Base-by-base conservation (phyloP, 176 grass and related monocot species). In the Chloris gayana region DNA sequence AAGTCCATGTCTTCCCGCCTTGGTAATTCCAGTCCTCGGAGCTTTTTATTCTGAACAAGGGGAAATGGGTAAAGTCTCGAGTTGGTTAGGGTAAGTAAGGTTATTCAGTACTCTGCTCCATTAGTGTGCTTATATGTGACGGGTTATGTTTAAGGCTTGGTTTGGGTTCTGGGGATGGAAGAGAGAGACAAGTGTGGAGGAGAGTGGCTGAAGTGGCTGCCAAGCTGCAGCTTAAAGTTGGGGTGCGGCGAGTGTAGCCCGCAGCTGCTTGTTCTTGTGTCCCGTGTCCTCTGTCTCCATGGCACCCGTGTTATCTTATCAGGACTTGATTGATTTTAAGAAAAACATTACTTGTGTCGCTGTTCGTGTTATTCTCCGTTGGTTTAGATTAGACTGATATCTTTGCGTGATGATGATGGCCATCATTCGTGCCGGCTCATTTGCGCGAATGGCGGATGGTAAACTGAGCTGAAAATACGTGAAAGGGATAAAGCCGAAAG, bases 131-230 rank as follows among this genome's bases (percentile, higher is more conserved):
- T 70, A n/a, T 25, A 1, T 54, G 9, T 47, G 64, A 69, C 53
- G 53, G 69, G 67, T 76, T 68, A 0, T 77, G 73, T 69, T 67
- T 17, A 80, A 80, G 76, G 29, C 54, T 67, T 45, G 69, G 34
- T 53, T 46, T 73, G 56, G 44, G 44, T 25, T 63, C 17, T 51
- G 35, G 26, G 32, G 72, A 2, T 50, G 59, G 22, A n/a, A 3
- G 46, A 56, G 24, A 17, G 49, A 4, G 37, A 4, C 66, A 9
- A 54, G 44, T 75, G 82, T 69, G 3, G 4, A 34, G 3, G 4
- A 34, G 26, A 80, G 89, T 19, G 65, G 89, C 89, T 91, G 85
- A 91, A 91, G 89, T 87, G 89, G 89, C 71, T 91, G 88, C 84
- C 75, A 60, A 83, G 76, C 89, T 67, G 81, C 80, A 22, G 73